Conservation (phyloP, 305 asterid genomes). For the Ilex paraguariensis region DNA sequence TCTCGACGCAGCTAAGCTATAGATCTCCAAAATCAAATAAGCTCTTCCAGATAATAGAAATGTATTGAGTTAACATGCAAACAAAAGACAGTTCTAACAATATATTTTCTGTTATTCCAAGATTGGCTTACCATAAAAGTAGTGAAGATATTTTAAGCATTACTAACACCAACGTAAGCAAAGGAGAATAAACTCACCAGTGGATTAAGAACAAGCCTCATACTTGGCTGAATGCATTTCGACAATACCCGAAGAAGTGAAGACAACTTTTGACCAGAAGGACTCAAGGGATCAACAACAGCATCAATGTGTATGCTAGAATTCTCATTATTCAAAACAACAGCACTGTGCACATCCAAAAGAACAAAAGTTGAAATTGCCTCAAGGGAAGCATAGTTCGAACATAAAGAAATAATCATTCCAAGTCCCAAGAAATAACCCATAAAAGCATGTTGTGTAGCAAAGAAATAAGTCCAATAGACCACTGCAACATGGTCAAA, state of each 20-base stretch:
- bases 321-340: conserved; percentile 58
- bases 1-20: no score
- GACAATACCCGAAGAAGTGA: conserved; percentile 85
- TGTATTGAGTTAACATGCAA: no score
- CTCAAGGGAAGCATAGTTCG: no score
- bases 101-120: no score
- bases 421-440: not conserved
- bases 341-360: conserved; percentile 60
- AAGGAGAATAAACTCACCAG: conserved; percentile 46
- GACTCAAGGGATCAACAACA: conserved; percentile 93
- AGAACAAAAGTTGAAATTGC: conserved; percentile 6
- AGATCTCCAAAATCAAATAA: no score
- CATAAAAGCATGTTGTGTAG: not conserved
- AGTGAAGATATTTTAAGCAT: not conserved
- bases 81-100: no score
- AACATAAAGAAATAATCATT: no score
- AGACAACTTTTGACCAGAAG: conserved; percentile 94
- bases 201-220: conserved; percentile 96
- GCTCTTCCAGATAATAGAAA: no score
- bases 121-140: no score
- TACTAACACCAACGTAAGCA: not conserved
- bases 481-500: not conserved
- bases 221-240: conserved; percentile 81
- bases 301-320: conserved; percentile 97
- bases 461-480: not conserved